These are phyloP conservation scores for Chaetomiaceae sp. DNA, from an alignment of 2,329 filamentous ascomycete species.

Conservation along the genomic window DNA sequence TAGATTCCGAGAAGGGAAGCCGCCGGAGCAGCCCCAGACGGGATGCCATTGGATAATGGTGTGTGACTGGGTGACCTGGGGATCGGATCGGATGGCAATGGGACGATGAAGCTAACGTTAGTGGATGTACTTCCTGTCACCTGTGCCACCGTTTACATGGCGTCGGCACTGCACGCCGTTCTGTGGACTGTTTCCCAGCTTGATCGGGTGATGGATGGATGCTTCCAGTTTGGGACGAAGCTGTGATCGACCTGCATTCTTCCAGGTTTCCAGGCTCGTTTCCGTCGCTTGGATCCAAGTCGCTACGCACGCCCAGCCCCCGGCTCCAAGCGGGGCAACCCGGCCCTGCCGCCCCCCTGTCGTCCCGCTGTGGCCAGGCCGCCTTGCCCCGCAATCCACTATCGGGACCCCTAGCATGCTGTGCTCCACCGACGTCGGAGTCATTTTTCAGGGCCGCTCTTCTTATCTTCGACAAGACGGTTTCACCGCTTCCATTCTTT, in stretches of 20 bases:
- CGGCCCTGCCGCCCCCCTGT: constrained; percentile 1
- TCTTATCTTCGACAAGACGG: background rate
- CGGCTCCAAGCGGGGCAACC: background rate
- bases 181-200: too few relatives aligned
- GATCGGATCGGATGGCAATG: background rate
- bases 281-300: too few relatives aligned
- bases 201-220: too few relatives aligned
- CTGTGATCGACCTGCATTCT: too few relatives aligned
- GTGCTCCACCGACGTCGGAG: constrained; percentile 21
- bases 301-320: constrained; percentile 3
- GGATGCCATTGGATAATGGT: too few relatives aligned
- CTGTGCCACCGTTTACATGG: too few relatives aligned
- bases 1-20: constrained; percentile 55
- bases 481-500: constrained; percentile 15
- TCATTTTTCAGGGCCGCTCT: constrained; percentile 11
- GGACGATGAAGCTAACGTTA: too few relatives aligned
- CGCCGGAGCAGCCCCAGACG: constrained; percentile 36
- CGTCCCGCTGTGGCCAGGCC: background rate
- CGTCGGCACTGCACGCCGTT: too few relatives aligned
- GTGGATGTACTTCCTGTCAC: too few relatives aligned
- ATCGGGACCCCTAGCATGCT: constrained; percentile 12
- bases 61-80: too few relatives aligned
- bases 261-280: too few relatives aligned
- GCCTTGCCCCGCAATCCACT: constrained; percentile 17
- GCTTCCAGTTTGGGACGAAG: too few relatives aligned